phyloP scores from a whole-genome alignment of 345 rosid genomes.

The Melaleuca alternifolia region DNA sequence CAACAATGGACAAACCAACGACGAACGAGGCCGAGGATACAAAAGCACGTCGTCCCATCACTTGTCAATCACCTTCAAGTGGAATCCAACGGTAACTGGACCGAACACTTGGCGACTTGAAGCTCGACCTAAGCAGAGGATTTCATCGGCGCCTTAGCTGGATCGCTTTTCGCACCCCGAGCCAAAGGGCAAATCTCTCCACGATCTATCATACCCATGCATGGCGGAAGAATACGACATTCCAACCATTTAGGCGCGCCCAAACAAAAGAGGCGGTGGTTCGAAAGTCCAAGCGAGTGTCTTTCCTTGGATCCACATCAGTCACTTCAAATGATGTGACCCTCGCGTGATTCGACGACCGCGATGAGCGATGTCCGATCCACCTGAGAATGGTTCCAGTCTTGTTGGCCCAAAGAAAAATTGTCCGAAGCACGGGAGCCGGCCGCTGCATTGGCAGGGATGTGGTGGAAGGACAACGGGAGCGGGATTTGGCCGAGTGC shows the following conservation, averaged over 20 bases:
- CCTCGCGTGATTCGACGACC: neutral
- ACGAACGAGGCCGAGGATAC: neutral
- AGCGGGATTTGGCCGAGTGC: neutral
- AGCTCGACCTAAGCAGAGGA: neutral
- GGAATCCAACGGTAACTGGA: neutral
- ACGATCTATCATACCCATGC: neutral
- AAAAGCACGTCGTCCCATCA: neutral
- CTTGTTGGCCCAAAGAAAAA: neutral
- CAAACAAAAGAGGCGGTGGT: neutral
- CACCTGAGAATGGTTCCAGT: neutral
- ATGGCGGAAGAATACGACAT: neutral
- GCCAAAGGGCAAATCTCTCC: neutral
- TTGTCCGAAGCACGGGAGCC: neutral
- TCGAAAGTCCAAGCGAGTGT: neutral
- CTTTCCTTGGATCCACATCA: neutral
- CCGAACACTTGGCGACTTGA: neutral
- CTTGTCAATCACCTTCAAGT: neutral
- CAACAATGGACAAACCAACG: neutral
- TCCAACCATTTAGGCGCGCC: neutral
- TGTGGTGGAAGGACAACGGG: neutral
- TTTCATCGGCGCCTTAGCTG: neutral
- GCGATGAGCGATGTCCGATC: neutral
- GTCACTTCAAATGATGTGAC: neutral
- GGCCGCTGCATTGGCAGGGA: no score
- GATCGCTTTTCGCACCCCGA: neutral